Percentiles rank a stretch among this genome's conserved stretches.
These are phyloP conservation scores for Leccinum griseonigrum DNA, from an alignment of 1,284 basidiomycete genomes.

Conservation along the genomic window DNA sequence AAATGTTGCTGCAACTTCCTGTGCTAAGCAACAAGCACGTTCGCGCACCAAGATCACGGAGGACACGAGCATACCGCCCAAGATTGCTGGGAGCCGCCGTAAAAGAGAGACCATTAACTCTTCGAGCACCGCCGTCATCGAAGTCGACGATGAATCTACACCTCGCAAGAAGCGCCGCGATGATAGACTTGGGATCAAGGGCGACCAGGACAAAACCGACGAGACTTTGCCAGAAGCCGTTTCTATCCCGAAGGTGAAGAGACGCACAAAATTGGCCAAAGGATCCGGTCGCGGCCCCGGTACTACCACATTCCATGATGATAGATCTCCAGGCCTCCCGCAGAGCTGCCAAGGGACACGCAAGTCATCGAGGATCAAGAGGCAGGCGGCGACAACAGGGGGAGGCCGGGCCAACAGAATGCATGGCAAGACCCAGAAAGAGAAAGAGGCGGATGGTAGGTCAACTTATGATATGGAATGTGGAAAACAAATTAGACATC, in stretches of 20 bases:
- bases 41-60: conserved; percentile 1
- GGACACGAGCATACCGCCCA: conserved; percentile 7
- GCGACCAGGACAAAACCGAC: conserved; percentile 2
- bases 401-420: conserved; percentile 3
- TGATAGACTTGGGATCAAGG: neutral
- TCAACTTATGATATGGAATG: neutral
- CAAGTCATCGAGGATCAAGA: conserved; percentile 23
- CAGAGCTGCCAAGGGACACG: conserved; percentile 12
- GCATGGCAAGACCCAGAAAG: conserved; percentile 8
- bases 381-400: neutral
- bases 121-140: conserved; percentile 4
- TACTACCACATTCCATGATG: conserved; percentile 6
- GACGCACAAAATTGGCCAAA: conserved; percentile 17
- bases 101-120: conserved; percentile 23
- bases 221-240: neutral
- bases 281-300: conserved; percentile 8
- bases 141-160: conserved; percentile 17
- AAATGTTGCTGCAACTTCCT: neutral
- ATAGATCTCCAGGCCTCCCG: conserved; percentile 12
- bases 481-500: neutral
- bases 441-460: conserved; percentile 4
- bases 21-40: neutral
- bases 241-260: conserved; percentile 9
- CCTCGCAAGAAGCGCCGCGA: conserved; percentile 28
- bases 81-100: conserved; percentile 27